Evolutionary conservation across 1,284 basidiomycete species (phyloP).

Genomic region (Chondrostereum purpureum): DNA sequence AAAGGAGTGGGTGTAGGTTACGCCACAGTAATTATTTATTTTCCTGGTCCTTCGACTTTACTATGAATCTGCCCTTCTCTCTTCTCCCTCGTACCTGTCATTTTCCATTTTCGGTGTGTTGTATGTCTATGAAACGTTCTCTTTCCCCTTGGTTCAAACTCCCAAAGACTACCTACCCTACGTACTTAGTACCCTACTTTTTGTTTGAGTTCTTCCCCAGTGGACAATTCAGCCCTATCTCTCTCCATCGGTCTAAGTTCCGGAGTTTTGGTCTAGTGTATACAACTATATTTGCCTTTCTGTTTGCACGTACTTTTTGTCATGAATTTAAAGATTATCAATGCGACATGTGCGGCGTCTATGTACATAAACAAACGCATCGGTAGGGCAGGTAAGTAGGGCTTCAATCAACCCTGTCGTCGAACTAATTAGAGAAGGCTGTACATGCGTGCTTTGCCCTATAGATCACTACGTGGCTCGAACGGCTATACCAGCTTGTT

Average conservation of each 20-base stretch:
- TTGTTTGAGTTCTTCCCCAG: background rate
- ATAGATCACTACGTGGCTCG: constrained; percentile 26
- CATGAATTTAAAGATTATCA: background rate
- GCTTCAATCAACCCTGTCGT: too few relatives aligned
- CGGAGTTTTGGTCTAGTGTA: background rate
- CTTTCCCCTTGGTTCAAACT: background rate
- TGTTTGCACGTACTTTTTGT: too few relatives aligned
- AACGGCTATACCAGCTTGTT: constrained; percentile 45
- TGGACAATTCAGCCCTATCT: background rate
- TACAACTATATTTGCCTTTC: background rate
- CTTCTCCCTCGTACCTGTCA: too few relatives aligned
- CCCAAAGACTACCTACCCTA: background rate
- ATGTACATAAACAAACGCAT: too few relatives aligned
- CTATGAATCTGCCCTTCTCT: background rate
- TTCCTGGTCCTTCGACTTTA: background rate
- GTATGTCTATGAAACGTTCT: background rate
- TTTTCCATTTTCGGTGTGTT: background rate
- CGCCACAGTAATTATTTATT: background rate
- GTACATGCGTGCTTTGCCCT: too few relatives aligned
- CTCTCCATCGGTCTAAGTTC: background rate
- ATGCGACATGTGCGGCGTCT: background rate
- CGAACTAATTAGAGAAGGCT: too few relatives aligned
- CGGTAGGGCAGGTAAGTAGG: too few relatives aligned
- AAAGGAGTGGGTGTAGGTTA: background rate
- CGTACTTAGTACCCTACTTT: background rate